Evolutionary conservation across 2,329 filamentous ascomycete genomes (phyloP).

Genomic region (Botrytis byssoidea): DNA sequence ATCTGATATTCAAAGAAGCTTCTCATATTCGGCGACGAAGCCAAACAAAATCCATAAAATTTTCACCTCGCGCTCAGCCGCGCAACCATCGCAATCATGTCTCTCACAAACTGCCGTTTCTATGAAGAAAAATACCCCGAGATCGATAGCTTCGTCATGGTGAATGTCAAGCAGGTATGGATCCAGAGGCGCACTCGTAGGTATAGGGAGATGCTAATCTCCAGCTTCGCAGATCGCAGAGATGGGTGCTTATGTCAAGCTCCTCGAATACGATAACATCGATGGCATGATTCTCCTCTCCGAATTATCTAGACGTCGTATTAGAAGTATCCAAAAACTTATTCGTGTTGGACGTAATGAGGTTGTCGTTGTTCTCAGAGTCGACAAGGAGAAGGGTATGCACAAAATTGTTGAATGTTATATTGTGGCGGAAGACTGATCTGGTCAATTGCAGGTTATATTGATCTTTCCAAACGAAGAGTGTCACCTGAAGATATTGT

Average conservation of each 20-base stretch:
- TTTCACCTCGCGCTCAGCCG: slow-evolving; percentile 26
- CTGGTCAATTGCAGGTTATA: slow-evolving; percentile 63
- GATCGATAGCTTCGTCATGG: slow-evolving; percentile 99
- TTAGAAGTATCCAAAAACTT: slow-evolving; percentile 97
- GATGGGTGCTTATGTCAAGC: slow-evolving; percentile 99
- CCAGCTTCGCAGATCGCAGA: slow-evolving; percentile 74
- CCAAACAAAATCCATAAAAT: slow-evolving; percentile 11
- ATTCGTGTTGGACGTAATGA: slow-evolving; percentile 98
- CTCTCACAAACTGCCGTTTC: slow-evolving; percentile 93
- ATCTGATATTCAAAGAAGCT: not conserved
- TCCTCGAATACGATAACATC: slow-evolving; percentile 99
- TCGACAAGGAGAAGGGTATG: slow-evolving; percentile 96
- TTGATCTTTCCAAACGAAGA: slow-evolving; percentile 97
- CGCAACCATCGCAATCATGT: slow-evolving; percentile 66
- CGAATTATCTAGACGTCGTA: slow-evolving; percentile 96
- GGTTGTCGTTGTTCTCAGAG: slow-evolving; percentile 95
- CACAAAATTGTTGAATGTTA: not conserved
- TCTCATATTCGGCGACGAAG: slow-evolving; percentile 14
- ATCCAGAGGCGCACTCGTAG: not conserved
- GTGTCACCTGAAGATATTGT: slow-evolving; percentile 96
- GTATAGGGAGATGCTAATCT: slow-evolving; percentile 18
- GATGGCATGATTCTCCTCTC: slow-evolving; percentile 99
- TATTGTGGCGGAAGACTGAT: not conserved
- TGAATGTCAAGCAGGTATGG: slow-evolving; percentile 94
- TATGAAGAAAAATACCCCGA: slow-evolving; percentile 98